phyloP scores from a whole-genome alignment of 306 rosid species.

The Cucurbita argyrosperma region DNA sequence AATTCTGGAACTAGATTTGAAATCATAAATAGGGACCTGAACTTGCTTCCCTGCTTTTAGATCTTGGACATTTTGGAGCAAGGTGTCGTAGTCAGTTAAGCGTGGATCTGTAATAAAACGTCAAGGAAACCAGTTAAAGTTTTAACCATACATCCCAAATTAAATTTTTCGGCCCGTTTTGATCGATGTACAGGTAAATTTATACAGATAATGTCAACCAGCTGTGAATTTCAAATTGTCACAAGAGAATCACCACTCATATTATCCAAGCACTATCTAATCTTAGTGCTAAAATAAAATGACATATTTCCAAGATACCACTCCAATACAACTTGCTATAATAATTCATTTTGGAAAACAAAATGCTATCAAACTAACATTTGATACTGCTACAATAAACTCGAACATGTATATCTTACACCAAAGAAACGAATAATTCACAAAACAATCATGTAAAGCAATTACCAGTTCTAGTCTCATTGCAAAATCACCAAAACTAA shows the following conservation, averaged over 20 bases:
- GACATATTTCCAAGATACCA: neutral
- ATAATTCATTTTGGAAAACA: too few species aligned
- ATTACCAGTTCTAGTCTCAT: neutral
- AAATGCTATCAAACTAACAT: neutral
- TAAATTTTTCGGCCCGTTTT: slow-evolving; percentile 5
- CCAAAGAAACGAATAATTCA: neutral
- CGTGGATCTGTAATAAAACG: slow-evolving; percentile 66
- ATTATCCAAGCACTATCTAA: neutral
- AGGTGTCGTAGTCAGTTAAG: slow-evolving; percentile 82
- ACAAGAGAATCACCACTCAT: neutral
- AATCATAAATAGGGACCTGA: slow-evolving; percentile 87
- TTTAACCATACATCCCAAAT: slow-evolving; percentile 5
- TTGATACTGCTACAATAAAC: neutral
- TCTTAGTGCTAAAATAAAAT: neutral
- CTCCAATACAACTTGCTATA: neutral
- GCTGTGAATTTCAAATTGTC: neutral
- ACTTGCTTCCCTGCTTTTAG: slow-evolving; percentile 69
- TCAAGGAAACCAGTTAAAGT: slow-evolving; percentile 9
- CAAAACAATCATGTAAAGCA: neutral
- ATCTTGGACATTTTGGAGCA: slow-evolving; percentile 84
- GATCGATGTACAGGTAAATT: neutral
- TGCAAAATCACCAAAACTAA: neutral
- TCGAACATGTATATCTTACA: neutral
- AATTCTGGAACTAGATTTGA: slow-evolving; percentile 79
- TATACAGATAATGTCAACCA: neutral